Base-by-base conservation (phyloP, 345 rosid genomes). In the Acer saccharum region DNA sequence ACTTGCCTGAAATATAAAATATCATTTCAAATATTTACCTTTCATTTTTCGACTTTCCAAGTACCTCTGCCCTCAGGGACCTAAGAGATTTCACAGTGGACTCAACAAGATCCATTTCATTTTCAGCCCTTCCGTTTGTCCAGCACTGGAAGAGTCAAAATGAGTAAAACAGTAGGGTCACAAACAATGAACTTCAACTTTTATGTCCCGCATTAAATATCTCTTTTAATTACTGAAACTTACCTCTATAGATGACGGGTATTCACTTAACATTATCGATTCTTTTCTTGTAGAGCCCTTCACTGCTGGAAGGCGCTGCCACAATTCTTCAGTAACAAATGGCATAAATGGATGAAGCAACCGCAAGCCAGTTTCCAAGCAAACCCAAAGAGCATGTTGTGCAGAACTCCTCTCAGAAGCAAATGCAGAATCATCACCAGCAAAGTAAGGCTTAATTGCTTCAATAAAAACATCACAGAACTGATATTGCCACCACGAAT, bases 291-390 rank as follows among this genome's bases (percentile, higher is more conserved):
- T 65, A 74, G 55, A 66, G 76, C 76, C 83, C 71, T 54, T 78
- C 2, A 91, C 87, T 61, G 83, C 78, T 63, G 97, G 98, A 71
- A 94, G 94, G 27, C 95, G 93, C 84, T 92, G 99, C 99, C 99
- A 96, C 72, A 96, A 81, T 83, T 96, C 98, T 81, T 96, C 98
- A 27, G 94, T 94, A 65, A 96, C 90, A 84, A 87, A 94, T 0
- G 98, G 98, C 99, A 96, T 94, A 78, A 94, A 87, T 29, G 99
- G 99, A 85, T 96, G 99, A 79, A 96, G 99, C 78, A 96, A 84
- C 44, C 94, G 86, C 84, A 96, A 78, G 52, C 99, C 98, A 77
- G 71, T 94, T 81, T 96, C 99, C 85, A 94, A 79, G 76, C 92
- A 88, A 61, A 91, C 81, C 95, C 98, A 94, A 52, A 96, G 87